A percentile compares a stretch with the other conserved stretches of the same genome.
These are phyloP conservation scores for Plasmopara viticola DNA, from an alignment of 352 stramenopile species.

Conservation along the genomic window DNA sequence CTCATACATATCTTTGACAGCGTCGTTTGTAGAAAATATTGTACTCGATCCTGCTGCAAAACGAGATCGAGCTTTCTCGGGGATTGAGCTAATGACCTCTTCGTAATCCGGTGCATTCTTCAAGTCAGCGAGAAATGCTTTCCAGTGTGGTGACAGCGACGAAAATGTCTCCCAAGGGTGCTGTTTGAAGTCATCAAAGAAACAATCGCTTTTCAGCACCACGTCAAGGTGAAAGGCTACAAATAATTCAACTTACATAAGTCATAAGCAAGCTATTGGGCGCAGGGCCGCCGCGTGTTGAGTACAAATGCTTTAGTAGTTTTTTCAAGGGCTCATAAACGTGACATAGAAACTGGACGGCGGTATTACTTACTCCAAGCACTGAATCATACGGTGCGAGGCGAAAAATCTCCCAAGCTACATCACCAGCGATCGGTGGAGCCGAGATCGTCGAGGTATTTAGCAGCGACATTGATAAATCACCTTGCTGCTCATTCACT, in stretches of 20 bases:
- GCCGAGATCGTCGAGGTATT: slow-evolving; percentile 57
- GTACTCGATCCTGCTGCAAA: slow-evolving; percentile 39
- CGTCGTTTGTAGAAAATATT: slow-evolving; percentile 25
- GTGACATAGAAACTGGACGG: slow-evolving; percentile 66
- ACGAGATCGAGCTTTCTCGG: slow-evolving; percentile 34
- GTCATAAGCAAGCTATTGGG: slow-evolving; percentile 30
- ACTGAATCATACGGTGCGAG: slow-evolving; percentile 71
- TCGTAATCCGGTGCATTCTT: slow-evolving; percentile 48
- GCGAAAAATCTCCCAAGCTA: slow-evolving; percentile 79
- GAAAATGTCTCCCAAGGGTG: slow-evolving; percentile 86
- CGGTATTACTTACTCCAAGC: slow-evolving; percentile 48
- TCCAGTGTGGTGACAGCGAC: slow-evolving; percentile 61
- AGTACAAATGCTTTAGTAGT: slow-evolving; percentile 49
- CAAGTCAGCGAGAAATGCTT: slow-evolving; percentile 31
- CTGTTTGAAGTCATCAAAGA: slow-evolving; percentile 19
- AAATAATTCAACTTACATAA: slow-evolving; percentile 27
- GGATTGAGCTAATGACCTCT: slow-evolving; percentile 38
- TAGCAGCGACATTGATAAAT: slow-evolving; percentile 4
- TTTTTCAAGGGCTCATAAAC: slow-evolving; percentile 55
- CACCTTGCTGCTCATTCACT: not conserved
- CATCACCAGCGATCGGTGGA: slow-evolving; percentile 64
- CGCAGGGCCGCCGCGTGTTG: slow-evolving; percentile 17
- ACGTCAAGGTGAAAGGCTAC: not conserved
- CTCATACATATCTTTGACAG: slow-evolving; percentile 63
- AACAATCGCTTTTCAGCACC: not conserved